Conservation (phyloP, 129 eudicot species). For the Rutidosis leptorrhynchoides region DNA sequence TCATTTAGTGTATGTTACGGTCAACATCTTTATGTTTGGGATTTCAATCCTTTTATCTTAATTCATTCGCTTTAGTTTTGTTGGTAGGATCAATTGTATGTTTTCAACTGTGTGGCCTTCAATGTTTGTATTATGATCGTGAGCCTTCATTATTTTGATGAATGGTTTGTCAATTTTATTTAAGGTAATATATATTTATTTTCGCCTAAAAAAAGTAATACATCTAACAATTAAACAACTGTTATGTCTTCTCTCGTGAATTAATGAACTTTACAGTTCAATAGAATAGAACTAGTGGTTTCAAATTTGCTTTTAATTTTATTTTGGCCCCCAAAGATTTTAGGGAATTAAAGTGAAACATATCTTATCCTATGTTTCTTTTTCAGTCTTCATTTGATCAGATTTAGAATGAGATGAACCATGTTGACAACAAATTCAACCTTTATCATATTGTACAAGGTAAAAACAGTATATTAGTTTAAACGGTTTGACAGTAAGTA, state of each 20-base stretch:
- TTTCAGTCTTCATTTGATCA: slow-evolving; percentile 3
- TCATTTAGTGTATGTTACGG: too few species aligned
- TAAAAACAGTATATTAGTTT: neutral
- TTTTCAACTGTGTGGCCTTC: too few species aligned
- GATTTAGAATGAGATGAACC: neutral
- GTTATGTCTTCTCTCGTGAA: slow-evolving; percentile 40
- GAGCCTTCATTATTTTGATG: too few species aligned
- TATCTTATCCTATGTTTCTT: neutral
- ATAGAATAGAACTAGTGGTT: slow-evolving; percentile 12
- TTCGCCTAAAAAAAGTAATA: slow-evolving; percentile 32
- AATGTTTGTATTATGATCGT: too few species aligned
- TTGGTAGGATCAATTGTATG: too few species aligned
- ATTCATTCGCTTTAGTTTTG: too few species aligned
- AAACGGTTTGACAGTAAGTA: neutral
- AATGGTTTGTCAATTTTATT: too few species aligned
- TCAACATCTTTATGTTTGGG: too few species aligned
- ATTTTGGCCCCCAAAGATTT: neutral
- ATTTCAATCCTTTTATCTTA: too few species aligned
- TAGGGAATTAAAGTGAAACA: neutral
- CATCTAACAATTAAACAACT: slow-evolving; percentile 33
- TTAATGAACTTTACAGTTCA: slow-evolving; percentile 34
- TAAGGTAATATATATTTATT: slow-evolving; percentile 27
- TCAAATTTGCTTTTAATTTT: neutral
- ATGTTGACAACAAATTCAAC: neutral
- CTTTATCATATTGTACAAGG: neutral